Conservation (phyloP, 2,329 filamentous ascomycete genomes). For the Parascedosporium putredinis region DNA sequence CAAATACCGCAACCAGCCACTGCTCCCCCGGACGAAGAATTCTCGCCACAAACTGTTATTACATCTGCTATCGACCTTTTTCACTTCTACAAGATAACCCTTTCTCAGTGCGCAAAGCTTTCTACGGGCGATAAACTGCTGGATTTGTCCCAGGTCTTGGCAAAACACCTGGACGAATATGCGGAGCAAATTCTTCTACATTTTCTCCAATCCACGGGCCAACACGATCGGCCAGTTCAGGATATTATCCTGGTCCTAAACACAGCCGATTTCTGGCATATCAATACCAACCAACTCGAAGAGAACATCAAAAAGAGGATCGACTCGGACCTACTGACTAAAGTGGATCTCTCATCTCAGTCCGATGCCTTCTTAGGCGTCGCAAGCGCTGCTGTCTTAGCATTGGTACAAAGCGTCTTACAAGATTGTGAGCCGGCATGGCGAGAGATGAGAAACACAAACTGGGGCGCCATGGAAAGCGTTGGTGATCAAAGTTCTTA, state of each 20-base stretch:
- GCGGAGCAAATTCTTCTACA: constrained; percentile 82
- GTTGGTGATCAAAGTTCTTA: constrained; percentile 93
- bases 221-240: constrained; percentile 46
- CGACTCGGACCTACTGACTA: constrained; percentile 62
- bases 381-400: constrained; percentile 74
- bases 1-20: constrained; percentile 72
- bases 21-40: constrained; percentile 83
- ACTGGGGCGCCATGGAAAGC: constrained; percentile 87
- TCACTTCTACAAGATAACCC: constrained; percentile 85
- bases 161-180: constrained; percentile 91
- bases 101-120: constrained; percentile 91
- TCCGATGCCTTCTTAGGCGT: constrained; percentile 94
- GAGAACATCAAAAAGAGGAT: constrained; percentile 90
- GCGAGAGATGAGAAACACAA: constrained; percentile 94
- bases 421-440: constrained; percentile 73
- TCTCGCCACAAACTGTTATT: constrained; percentile 80
- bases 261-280: constrained; percentile 95
- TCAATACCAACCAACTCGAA: constrained; percentile 84
- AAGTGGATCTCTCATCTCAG: constrained; percentile 83
- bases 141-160: constrained; percentile 75
- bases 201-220: constrained; percentile 49
- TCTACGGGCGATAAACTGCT: constrained; percentile 82
- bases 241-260: constrained; percentile 83
- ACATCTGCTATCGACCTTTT: constrained; percentile 93
- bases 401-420: constrained; percentile 76